phyloP scores from a whole-genome alignment of 108 stramenopile genomes.

The Fragilaria radians region DNA sequence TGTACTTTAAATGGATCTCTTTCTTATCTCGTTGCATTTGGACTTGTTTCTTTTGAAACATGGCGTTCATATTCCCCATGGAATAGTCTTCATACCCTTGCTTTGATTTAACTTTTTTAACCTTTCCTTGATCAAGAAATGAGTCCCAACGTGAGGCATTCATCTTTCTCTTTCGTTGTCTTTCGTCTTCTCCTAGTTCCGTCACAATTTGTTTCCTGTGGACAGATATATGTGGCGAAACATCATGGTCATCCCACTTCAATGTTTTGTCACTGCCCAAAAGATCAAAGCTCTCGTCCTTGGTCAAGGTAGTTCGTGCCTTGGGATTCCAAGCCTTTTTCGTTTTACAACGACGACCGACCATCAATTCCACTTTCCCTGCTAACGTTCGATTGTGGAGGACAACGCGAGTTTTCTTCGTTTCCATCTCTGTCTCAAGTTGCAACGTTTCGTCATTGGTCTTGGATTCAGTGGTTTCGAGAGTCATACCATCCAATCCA shows the following conservation, averaged over 20 bases:
- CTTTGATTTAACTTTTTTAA: slow-evolving; percentile 32
- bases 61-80: too few relatives aligned
- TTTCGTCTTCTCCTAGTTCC: slow-evolving; percentile 41
- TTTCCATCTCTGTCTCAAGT: neutral
- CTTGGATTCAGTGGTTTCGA: neutral
- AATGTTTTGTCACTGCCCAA: slow-evolving; percentile 48
- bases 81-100: slow-evolving; percentile 6
- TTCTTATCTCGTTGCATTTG: too few relatives aligned
- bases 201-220: slow-evolving; percentile 22
- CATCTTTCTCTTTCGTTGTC: slow-evolving; percentile 54
- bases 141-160: slow-evolving; percentile 72
- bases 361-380: slow-evolving; percentile 60
- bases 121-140: slow-evolving; percentile 60
- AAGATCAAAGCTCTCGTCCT: slow-evolving; percentile 25
- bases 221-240: slow-evolving; percentile 7
- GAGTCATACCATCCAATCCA: slow-evolving; percentile 1
- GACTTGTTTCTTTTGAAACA: too few relatives aligned
- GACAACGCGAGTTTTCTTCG: slow-evolving; percentile 25
- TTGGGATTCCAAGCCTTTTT: slow-evolving; percentile 50
- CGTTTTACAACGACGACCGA: slow-evolving; percentile 39
- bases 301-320: slow-evolving; percentile 12
- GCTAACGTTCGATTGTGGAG: slow-evolving; percentile 26
- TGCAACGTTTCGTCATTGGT: neutral
- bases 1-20: too few relatives aligned
- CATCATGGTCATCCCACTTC: slow-evolving; percentile 53